Evolutionary conservation across 805 yeast species (phyloP).

Genomic region (Suhomyces pyralidae): DNA sequence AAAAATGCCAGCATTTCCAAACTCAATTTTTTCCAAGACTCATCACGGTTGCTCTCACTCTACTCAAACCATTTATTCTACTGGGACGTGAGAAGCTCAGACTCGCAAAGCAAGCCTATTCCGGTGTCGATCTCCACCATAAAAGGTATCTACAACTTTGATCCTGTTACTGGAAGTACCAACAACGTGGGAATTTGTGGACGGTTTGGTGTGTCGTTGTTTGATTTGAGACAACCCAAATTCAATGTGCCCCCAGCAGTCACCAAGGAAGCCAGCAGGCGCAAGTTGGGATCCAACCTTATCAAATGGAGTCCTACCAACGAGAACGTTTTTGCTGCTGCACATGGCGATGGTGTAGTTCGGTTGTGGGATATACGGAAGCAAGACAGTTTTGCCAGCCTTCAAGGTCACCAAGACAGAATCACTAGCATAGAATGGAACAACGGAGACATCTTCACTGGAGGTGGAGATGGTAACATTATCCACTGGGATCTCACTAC

Average conservation of each 20-base stretch:
- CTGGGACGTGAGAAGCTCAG: slow-evolving; percentile 69
- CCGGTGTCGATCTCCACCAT: slow-evolving; percentile 57
- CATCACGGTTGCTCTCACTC: slow-evolving; percentile 54
- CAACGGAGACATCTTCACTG: slow-evolving; percentile 50
- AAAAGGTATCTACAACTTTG: slow-evolving; percentile 51
- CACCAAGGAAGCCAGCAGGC: slow-evolving; percentile 12
- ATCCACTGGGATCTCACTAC: slow-evolving; percentile 60
- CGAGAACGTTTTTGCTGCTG: slow-evolving; percentile 62
- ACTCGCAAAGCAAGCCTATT: slow-evolving; percentile 30
- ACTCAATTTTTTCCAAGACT: slow-evolving; percentile 21
- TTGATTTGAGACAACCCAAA: slow-evolving; percentile 60
- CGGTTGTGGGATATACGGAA: slow-evolving; percentile 76
- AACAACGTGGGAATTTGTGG: slow-evolving; percentile 56
- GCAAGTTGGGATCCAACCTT: slow-evolving; percentile 32
- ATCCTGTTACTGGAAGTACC: slow-evolving; percentile 34
- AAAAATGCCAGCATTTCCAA: slow-evolving; percentile 23
- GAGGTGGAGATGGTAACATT: slow-evolving; percentile 65
- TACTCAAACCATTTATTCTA: slow-evolving; percentile 69
- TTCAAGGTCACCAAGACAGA: slow-evolving; percentile 53
- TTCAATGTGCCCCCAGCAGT: slow-evolving; percentile 28
- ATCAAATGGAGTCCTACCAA: slow-evolving; percentile 62
- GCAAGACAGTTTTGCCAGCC: slow-evolving; percentile 49
- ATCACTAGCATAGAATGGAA: slow-evolving; percentile 64
- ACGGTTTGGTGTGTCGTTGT: slow-evolving; percentile 67
- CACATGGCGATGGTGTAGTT: slow-evolving; percentile 54